phyloP scores from a whole-genome alignment of 2,329 filamentous ascomycete species.

The Neocatenulostroma microsporum region DNA sequence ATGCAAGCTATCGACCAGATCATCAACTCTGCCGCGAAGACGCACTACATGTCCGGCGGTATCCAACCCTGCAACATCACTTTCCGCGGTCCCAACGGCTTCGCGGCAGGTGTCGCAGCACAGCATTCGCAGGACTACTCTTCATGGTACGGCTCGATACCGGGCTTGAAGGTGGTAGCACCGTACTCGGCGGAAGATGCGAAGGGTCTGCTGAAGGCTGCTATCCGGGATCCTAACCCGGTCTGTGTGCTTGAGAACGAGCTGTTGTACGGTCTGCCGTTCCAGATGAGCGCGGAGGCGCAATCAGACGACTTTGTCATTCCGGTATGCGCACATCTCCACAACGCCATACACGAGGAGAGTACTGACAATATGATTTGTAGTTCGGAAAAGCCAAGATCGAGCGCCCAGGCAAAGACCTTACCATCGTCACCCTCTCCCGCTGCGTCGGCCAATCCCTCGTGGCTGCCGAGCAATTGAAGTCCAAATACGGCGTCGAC shows the following conservation, averaged over 20 bases:
- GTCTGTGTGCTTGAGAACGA: constrained; percentile 61
- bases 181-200: constrained; percentile 97
- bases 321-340: constrained; percentile 44
- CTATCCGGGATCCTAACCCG: constrained; percentile 96
- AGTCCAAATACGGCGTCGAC: constrained; percentile 94
- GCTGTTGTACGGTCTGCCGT: constrained; percentile 80
- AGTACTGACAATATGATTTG: constrained; percentile 10
- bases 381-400: constrained; percentile 97
- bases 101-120: constrained; percentile 87
- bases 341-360: not conserved
- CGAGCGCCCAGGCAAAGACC: constrained; percentile 88
- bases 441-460: constrained; percentile 92
- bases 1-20: constrained; percentile 99
- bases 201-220: constrained; percentile 95
- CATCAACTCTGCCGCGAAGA: constrained; percentile 98
- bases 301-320: constrained; percentile 96
- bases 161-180: constrained; percentile 90
- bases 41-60: constrained; percentile 99
- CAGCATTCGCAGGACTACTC: constrained; percentile 99
- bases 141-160: constrained; percentile 97
- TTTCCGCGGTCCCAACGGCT: constrained; percentile 98
- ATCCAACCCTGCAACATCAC: constrained; percentile 99
- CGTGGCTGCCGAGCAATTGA: constrained; percentile 78
- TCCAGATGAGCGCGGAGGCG: constrained; percentile 95
- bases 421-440: constrained; percentile 91